phyloP scores from a whole-genome alignment of 164 flowering plant genomes.

The Warburgia ugandensis region DNA sequence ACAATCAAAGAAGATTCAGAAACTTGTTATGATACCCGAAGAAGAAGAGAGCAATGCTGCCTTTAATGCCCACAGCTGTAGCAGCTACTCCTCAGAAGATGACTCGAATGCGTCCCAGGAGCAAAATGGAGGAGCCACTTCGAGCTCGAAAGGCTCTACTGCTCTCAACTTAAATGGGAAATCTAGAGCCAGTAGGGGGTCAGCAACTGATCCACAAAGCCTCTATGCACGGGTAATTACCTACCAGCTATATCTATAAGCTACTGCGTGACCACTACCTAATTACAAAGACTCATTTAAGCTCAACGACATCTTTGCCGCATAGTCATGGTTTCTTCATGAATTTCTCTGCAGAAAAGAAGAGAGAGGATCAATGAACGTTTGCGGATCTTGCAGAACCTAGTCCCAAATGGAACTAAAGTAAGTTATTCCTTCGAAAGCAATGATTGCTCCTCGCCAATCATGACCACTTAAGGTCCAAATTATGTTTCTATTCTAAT shows the following conservation, averaged over 20 bases:
- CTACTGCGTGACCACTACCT: no score
- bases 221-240: constrained; percentile 88
- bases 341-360: constrained; percentile 3
- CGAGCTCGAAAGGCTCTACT: constrained; percentile 18
- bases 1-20: constrained; percentile 40
- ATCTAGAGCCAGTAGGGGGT: constrained; percentile 62
- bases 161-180: constrained; percentile 39
- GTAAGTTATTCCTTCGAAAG: not conserved
- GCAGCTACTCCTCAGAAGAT: constrained; percentile 58
- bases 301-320: no score
- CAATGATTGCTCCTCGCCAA: not conserved
- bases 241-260: no score
- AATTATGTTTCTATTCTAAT: not conserved
- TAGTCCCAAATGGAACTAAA: constrained; percentile 1
- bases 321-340: no score
- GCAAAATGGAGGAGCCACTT: constrained; percentile 22
- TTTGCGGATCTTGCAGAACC: not conserved
- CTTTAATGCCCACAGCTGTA: constrained; percentile 30
- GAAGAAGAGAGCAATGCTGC: constrained; percentile 27
- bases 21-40: constrained; percentile 12
- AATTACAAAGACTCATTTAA: no score
- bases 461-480: not conserved
- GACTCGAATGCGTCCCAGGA: constrained; percentile 54
- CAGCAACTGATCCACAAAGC: constrained; percentile 94
- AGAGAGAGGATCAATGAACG: constrained; percentile 2